phyloP scores from a whole-genome alignment of 169 alveolate species.

The Eimeria zaria region DNA sequence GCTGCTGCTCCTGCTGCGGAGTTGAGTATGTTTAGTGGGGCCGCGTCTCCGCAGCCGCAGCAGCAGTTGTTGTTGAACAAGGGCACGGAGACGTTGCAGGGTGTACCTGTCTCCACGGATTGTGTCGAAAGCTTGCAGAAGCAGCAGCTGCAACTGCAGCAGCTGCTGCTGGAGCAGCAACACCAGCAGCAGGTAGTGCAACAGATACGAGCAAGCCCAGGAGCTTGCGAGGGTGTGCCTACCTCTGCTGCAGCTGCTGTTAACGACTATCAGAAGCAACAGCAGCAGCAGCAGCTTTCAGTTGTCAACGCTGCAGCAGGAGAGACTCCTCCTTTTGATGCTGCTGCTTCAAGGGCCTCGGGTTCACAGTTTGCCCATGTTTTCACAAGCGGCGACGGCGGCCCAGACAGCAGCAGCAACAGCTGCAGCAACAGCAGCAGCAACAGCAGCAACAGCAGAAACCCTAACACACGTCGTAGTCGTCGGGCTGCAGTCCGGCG shows the following conservation, averaged over 20 bases:
- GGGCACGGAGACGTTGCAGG: background rate
- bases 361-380: background rate
- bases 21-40: background rate
- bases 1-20: background rate
- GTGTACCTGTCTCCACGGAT: background rate
- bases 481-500: slow-evolving; percentile 15
- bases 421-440: slow-evolving; percentile 17
- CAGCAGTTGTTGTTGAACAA: background rate
- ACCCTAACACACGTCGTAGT: background rate
- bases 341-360: background rate
- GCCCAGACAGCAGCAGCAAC: background rate
- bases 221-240: background rate
- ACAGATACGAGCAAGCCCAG: background rate
- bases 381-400: background rate
- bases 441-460: slow-evolving; percentile 14
- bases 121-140: background rate
- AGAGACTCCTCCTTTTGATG: background rate
- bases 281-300: background rate
- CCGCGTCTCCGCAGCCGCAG: background rate
- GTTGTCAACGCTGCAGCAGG: background rate
- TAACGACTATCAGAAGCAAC: background rate
- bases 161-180: background rate
- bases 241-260: background rate
- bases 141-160: background rate
- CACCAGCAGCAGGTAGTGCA: background rate